Base-by-base conservation (phyloP, 208 protist genomes). In the Leishmania aethiopica region DNA sequence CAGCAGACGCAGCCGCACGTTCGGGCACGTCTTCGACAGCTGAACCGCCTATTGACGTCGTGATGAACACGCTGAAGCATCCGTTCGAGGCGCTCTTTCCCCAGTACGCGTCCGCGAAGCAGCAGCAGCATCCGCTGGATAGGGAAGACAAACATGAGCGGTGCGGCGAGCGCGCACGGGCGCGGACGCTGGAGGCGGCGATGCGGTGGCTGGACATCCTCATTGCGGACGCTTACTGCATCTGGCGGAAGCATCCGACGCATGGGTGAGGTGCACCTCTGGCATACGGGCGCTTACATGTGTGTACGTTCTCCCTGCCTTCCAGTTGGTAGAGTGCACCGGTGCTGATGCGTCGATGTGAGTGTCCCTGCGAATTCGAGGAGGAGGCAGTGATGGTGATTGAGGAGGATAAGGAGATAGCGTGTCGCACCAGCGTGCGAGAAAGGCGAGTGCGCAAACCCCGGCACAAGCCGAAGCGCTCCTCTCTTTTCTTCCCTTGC, bases 121-220 rank as follows among this genome's bases (percentile, higher is more conserved):
- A 59, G 53, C 60, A 53, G n/a, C 80, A 53, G 75, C 8, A 19
- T 8, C 51, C 42, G n/a, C 1, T 13, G 59, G 37, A 37, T 69
- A 51, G 78, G 57, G 69, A 62, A 59, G 35, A 35, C 32, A 35
- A 32, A 7, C 32, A 59, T 40, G 55, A 6, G 25, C 0, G 51
- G 22, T 11, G 19, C 22, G 3, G 55, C 57, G 25, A 8, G 40
- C 35, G 37, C 2, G 55, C 51, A 28, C 32, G 37, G 28, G 17
- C 47, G n/a, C 25, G 32, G 32, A 11, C 75, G 75, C 59, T 51
- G 69, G 42, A 55, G 37, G 78, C 80, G 70, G 80, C 84, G 57
- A 83, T 81, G 80, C 79, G 67, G 25, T 97, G 93, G 92, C 47
- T 95, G n/a, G 85, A 92, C 37, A 53, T 89, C 11, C 47, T 95